Conservation (phyloP, 75 land plant species). For the Selaginella moellendorffii region DNA sequence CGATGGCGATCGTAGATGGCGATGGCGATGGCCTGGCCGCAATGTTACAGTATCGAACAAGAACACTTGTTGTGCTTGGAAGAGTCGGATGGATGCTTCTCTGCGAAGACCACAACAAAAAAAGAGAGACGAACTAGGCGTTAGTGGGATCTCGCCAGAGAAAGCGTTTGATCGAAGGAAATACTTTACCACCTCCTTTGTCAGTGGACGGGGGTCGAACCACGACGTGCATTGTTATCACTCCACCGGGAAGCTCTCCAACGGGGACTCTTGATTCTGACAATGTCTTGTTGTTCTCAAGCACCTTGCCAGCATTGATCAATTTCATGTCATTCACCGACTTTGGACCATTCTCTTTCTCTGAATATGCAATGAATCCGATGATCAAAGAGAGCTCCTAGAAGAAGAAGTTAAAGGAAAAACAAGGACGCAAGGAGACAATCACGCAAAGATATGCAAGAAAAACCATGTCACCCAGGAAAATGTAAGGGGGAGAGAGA, state of each 20-base stretch:
- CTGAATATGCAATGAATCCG: slow-evolving; percentile 17
- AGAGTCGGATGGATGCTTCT: slow-evolving; percentile 21
- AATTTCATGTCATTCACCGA: slow-evolving; percentile 73
- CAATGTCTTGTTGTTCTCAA: slow-evolving; percentile 66
- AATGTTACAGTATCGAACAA: slow-evolving; percentile 17
- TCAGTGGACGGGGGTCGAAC: slow-evolving; percentile 46
- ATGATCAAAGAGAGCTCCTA: too few species aligned
- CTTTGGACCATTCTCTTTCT: slow-evolving; percentile 65
- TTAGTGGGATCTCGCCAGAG: background rate
- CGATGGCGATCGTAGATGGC: background rate
- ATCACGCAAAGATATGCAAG: too few species aligned
- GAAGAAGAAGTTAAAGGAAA: too few species aligned
- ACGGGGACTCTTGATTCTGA: slow-evolving; percentile 60
- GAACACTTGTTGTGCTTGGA: slow-evolving; percentile 15
- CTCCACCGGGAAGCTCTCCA: slow-evolving; percentile 61
- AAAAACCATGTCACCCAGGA: too few species aligned
- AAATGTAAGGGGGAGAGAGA: background rate
- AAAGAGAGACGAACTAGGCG: background rate
- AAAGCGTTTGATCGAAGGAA: background rate
- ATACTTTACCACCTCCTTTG: slow-evolving; percentile 37
- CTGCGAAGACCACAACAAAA: slow-evolving; percentile 6
- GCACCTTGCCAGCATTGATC: slow-evolving; percentile 75
- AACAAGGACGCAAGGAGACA: too few species aligned
- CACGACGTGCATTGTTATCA: slow-evolving; percentile 85
- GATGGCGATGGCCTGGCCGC: background rate